phyloP scores from a whole-genome alignment of 2,329 filamentous ascomycete genomes.

The Aspergillus melleus region DNA sequence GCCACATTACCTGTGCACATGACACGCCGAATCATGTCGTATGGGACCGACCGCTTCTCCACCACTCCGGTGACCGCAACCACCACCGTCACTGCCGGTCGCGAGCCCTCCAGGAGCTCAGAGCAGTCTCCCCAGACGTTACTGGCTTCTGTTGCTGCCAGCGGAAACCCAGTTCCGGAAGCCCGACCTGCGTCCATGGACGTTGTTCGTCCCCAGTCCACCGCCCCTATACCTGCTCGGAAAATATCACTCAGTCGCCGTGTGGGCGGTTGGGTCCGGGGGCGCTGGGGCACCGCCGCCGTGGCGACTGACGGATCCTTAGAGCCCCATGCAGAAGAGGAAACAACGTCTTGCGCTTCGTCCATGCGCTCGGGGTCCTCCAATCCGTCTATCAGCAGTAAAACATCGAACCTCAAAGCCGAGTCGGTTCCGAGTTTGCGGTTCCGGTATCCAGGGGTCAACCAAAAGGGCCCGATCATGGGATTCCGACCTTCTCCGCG shows the following conservation, averaged over 20 bases:
- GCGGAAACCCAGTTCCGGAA: slow-evolving; percentile 13
- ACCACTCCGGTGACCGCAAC: slow-evolving; percentile 41
- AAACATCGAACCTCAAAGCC: slow-evolving; percentile 52
- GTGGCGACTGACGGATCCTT: slow-evolving; percentile 13
- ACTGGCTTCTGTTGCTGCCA: slow-evolving; percentile 39
- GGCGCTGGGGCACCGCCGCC: slow-evolving; percentile 61
- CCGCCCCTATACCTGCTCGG: slow-evolving; percentile 17
- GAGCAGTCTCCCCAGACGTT: slow-evolving; percentile 33
- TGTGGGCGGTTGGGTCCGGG: slow-evolving; percentile 66
- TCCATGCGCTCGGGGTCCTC: background rate
- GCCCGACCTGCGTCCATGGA: slow-evolving; percentile 28
- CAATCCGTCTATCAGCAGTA: slow-evolving; percentile 48
- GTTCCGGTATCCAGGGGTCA: slow-evolving; percentile 68
- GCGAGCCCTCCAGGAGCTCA: slow-evolving; percentile 22
- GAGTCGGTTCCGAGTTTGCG: slow-evolving; percentile 13
- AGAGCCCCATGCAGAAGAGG: background rate
- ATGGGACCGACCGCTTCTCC: slow-evolving; percentile 43
- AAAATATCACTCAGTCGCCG: slow-evolving; percentile 50
- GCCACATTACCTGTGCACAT: slow-evolving; percentile 41
- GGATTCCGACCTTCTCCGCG: slow-evolving; percentile 64
- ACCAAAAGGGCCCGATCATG: slow-evolving; percentile 72
- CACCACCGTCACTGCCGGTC: slow-evolving; percentile 37
- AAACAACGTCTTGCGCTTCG: background rate
- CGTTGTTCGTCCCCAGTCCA: slow-evolving; percentile 21
- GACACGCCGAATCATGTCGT: slow-evolving; percentile 48